Conservation (phyloP, 176 grass and related monocot species). For the Tillandsia fasciculata region DNA sequence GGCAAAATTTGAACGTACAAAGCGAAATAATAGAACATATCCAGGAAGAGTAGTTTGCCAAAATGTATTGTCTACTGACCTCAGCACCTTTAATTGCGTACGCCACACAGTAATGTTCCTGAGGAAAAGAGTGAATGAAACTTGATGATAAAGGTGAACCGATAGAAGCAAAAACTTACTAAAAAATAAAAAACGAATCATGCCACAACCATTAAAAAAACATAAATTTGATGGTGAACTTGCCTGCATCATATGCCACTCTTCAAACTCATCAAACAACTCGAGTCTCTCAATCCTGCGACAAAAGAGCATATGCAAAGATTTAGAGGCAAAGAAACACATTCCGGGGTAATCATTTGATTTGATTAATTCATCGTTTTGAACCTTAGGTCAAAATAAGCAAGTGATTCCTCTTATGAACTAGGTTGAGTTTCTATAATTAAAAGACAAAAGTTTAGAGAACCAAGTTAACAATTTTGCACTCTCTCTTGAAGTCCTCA, state of each 20-base stretch:
- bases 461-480: neutral
- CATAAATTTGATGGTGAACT: conserved; percentile 22
- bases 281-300: conserved; percentile 85
- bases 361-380: neutral
- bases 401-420: neutral
- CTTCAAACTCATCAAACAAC: conserved; percentile 97
- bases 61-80: conserved; percentile 26
- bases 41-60: no score
- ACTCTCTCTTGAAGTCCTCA: no score
- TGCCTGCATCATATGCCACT: conserved; percentile 99
- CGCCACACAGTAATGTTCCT: conserved; percentile 95
- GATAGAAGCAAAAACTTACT: neutral
- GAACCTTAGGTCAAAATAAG: neutral
- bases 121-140: conserved; percentile 22
- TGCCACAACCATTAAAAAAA: neutral
- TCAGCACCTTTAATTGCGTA: conserved; percentile 67
- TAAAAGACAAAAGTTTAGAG: neutral
- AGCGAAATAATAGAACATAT: no score
- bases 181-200: neutral
- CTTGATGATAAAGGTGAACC: neutral
- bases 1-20: no score
- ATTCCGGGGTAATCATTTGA: neutral
- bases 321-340: neutral
- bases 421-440: neutral
- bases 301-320: neutral